These are phyloP conservation scores for Nitzschia palea DNA, from an alignment of 108 stramenopile species.

Conservation along the genomic window DNA sequence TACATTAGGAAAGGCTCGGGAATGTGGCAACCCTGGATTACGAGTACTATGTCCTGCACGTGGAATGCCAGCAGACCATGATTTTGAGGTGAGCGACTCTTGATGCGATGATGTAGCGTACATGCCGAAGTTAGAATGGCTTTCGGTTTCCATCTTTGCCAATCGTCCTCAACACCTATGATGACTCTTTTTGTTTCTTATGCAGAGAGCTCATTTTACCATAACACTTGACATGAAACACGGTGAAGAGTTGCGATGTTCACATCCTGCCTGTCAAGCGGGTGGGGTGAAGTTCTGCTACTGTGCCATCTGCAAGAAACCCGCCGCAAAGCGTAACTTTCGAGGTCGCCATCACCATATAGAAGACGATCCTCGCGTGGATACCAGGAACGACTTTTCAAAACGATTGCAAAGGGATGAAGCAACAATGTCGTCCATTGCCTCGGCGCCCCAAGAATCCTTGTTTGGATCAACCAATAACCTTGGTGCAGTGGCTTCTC, in stretches of 20 bases:
- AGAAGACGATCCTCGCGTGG: neutral
- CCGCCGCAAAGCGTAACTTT: conserved; percentile 80
- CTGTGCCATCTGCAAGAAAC: conserved; percentile 60
- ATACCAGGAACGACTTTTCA: neutral
- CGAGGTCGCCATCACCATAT: conserved; percentile 48
- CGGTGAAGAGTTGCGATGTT: conserved; percentile 62
- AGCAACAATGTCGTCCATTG: neutral
- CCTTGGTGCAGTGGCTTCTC: too few relatives aligned
- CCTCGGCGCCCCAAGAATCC: too few relatives aligned
- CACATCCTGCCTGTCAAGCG: conserved; percentile 49
- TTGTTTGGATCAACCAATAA: too few relatives aligned
- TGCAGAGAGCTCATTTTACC: conserved; percentile 55
- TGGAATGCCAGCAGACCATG: conserved; percentile 88
- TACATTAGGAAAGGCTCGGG: too few relatives aligned
- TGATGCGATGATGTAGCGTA: neutral
- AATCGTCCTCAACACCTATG: too few relatives aligned
- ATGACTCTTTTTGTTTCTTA: neutral
- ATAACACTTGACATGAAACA: conserved; percentile 51
- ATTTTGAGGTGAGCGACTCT: conserved; percentile 87
- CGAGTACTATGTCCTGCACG: conserved; percentile 80
- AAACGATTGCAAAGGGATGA: neutral
- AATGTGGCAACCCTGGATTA: too few relatives aligned
- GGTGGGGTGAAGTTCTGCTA: conserved; percentile 67
- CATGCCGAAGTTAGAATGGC: neutral
- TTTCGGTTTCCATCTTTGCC: neutral